Percentiles rank a stretch among this genome's conserved stretches.
phyloP scores from a whole-genome alignment of 1,284 basidiomycete genomes.

The Puccinia novopanici region DNA sequence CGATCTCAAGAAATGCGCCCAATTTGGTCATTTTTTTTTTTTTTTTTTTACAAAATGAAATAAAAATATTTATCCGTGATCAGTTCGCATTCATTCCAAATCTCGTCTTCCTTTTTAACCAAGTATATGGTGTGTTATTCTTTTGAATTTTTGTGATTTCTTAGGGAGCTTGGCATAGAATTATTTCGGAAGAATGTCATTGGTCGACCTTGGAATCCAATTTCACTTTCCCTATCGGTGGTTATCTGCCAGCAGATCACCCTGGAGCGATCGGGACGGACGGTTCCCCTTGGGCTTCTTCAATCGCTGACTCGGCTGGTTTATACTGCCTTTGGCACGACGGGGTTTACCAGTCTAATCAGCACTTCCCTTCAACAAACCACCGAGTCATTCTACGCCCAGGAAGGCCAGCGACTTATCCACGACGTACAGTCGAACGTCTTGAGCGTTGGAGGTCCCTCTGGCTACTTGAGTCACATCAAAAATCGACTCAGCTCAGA shows the following conservation, averaged over 20 bases:
- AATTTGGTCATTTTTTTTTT: slow-evolving; percentile 17
- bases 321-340: slow-evolving; percentile 14
- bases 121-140: neutral
- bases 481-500: neutral
- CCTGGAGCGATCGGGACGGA: slow-evolving; percentile 15
- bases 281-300: slow-evolving; percentile 4
- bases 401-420: slow-evolving; percentile 37
- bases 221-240: slow-evolving; percentile 31
- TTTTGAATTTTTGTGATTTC: neutral
- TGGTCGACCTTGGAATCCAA: slow-evolving; percentile 19
- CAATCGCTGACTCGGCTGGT: slow-evolving; percentile 30
- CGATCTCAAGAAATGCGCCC: slow-evolving; percentile 8
- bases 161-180: slow-evolving; percentile 34
- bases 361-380: slow-evolving; percentile 8
- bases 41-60: too few species aligned
- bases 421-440: slow-evolving; percentile 9
- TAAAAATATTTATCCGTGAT: too few species aligned
- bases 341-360: slow-evolving; percentile 21
- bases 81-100: neutral
- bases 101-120: neutral
- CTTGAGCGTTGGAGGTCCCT: slow-evolving; percentile 28
- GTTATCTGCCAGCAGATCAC: slow-evolving; percentile 29
- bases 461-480: slow-evolving; percentile 33
- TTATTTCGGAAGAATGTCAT: slow-evolving; percentile 34
- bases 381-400: slow-evolving; percentile 24